Conservation (phyloP, 768 basidiomycete species). For the Mycena pura region DNA sequence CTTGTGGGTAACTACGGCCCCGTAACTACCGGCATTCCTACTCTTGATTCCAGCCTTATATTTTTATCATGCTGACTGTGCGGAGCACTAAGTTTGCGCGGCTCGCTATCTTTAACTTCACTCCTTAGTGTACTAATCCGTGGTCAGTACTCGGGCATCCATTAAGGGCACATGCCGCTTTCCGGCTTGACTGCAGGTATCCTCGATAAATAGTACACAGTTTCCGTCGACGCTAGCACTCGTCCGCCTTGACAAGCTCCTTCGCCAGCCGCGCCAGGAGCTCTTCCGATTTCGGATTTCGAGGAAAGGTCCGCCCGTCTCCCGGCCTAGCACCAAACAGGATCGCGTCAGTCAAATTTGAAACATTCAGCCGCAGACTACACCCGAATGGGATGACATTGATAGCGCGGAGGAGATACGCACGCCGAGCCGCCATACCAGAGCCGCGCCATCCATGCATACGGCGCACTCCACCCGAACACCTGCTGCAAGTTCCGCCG, state of each 20-base stretch:
- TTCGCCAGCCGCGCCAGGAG: constrained; percentile 69
- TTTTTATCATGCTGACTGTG: no score
- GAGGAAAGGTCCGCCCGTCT: constrained; percentile 71
- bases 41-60: no score
- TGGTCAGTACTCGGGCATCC: no score
- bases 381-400: neutral
- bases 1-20: no score
- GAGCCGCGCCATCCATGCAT: constrained; percentile 60
- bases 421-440: constrained; percentile 71
- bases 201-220: neutral
- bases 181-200: neutral
- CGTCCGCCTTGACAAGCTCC: constrained; percentile 65
- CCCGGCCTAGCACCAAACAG: constrained; percentile 50
- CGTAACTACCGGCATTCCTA: no score
- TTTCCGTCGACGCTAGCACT: constrained; percentile 26
- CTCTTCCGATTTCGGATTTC: constrained; percentile 71
- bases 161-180: no score
- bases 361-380: no score
- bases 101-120: no score
- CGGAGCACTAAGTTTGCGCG: no score
- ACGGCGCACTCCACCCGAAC: constrained; percentile 61
- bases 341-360: neutral
- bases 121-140: no score
- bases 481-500: constrained; percentile 72
- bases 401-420: constrained; percentile 33